A percentile compares a stretch with the other conserved stretches of the same genome.
Evolutionary conservation across 2,329 filamentous ascomycete species (phyloP).

Genomic region (Colletotrichum scovillei): DNA sequence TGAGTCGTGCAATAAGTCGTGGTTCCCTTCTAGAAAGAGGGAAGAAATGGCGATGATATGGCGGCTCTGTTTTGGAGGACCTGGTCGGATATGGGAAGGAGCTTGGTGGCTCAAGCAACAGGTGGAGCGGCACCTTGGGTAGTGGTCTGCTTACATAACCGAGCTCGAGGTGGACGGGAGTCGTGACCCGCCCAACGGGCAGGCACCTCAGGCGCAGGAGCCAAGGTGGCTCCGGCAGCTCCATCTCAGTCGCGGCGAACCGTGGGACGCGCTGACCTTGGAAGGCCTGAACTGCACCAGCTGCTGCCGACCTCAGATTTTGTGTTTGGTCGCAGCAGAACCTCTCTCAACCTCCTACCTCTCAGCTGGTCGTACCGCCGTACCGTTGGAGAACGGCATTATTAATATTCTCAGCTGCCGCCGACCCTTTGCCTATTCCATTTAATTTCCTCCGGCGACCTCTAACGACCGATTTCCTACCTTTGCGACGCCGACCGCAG

Average conservation of each 20-base stretch:
- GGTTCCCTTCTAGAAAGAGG: neutral
- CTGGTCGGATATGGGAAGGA: neutral
- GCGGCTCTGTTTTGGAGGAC: neutral
- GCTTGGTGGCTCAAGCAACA: slow-evolving; percentile 13
- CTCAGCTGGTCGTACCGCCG: neutral
- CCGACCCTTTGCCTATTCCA: neutral
- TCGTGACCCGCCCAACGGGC: slow-evolving; percentile 3
- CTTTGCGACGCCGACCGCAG: slow-evolving; percentile 19
- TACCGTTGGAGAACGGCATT: neutral
- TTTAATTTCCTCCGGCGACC: neutral
- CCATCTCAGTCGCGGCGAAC: slow-evolving; percentile 33
- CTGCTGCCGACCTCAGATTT: slow-evolving; percentile 29
- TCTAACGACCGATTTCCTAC: slow-evolving; percentile 6
- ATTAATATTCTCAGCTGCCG: slow-evolving; percentile 1
- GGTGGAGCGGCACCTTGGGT: neutral
- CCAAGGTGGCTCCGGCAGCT: slow-evolving; percentile 31
- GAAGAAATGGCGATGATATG: neutral
- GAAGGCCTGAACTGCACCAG: slow-evolving; percentile 26
- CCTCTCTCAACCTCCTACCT: neutral
- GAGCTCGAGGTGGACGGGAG: neutral
- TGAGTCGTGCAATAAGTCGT: neutral
- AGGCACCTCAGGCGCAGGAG: slow-evolving; percentile 4
- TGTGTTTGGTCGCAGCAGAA: slow-evolving; percentile 27
- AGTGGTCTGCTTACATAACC: slow-evolving; percentile 14
- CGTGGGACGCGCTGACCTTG: slow-evolving; percentile 33